phyloP scores from a whole-genome alignment of 225 moss, liverwort and hornwort genomes.

The Sphagnum tenellum region DNA sequence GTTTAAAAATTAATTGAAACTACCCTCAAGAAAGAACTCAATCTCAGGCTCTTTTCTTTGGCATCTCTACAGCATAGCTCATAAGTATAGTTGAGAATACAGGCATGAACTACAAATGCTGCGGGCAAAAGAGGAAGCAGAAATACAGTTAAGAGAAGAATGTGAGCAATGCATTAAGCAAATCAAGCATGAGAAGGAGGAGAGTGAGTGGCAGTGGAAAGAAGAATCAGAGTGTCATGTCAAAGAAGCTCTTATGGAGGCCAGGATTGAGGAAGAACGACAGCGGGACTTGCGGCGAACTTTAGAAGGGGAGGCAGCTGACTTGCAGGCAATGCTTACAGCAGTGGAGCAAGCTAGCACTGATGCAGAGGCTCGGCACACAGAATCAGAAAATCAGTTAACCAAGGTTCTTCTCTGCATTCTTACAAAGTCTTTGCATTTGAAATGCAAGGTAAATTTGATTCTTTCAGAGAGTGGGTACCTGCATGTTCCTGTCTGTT shows the following conservation, averaged over 20 bases:
- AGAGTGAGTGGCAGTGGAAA: constrained; percentile 13
- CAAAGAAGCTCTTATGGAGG: constrained; percentile 35
- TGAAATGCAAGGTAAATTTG: too few species aligned
- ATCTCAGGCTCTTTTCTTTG: too few species aligned
- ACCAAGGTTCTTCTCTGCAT: constrained; percentile 31
- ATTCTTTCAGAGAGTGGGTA: too few species aligned
- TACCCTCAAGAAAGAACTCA: too few species aligned
- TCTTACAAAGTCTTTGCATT: too few species aligned
- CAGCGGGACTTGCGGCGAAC: constrained; percentile 40
- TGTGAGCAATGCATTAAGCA: constrained; percentile 12
- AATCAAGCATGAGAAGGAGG: constrained; percentile 28
- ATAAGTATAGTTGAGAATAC: background rate
- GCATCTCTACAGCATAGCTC: too few species aligned
- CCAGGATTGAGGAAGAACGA: constrained; percentile 25
- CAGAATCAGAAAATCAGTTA: constrained; percentile 30
- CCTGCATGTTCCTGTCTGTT: too few species aligned
- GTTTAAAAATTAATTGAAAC: too few species aligned
- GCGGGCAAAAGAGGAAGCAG: constrained; percentile 14
- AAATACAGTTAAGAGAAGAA: constrained; percentile 20
- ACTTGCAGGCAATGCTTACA: constrained; percentile 43
- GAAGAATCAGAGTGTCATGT: constrained; percentile 32
- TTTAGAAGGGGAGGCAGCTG: constrained; percentile 44
- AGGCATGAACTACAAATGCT: constrained; percentile 39
- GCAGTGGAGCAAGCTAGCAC: constrained; percentile 58
- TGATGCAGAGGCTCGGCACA: constrained; percentile 43